A percentile compares a stretch with the other conserved stretches of the same genome.
These are phyloP conservation scores for Sherardia arvensis DNA, from an alignment of 257 asterid genomes.

Conservation along the genomic window DNA sequence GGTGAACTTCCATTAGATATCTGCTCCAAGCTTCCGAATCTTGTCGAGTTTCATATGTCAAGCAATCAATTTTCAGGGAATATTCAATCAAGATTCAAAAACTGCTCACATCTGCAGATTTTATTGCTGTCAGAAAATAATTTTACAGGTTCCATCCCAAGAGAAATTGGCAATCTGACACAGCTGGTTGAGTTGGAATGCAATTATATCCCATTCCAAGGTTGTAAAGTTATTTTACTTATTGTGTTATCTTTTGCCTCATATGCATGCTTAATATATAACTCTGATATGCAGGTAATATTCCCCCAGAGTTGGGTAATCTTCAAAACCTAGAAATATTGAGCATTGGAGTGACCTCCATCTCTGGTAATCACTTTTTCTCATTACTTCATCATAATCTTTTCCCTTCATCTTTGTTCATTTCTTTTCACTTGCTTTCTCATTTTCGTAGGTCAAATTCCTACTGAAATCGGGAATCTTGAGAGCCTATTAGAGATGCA, in stretches of 20 bases:
- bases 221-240: background rate
- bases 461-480: constrained; percentile 4
- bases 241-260: too few species aligned
- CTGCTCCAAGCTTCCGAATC: constrained; percentile 11
- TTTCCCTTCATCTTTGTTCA: background rate
- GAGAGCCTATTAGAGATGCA: background rate
- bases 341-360: too few species aligned
- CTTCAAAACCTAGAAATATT: too few species aligned
- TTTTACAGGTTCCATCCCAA: background rate
- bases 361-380: too few species aligned
- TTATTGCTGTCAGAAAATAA: too few species aligned
- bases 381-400: too few species aligned
- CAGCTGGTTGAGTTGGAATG: background rate
- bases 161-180: constrained; percentile 5
- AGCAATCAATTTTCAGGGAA: constrained; percentile 4
- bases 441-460: background rate
- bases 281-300: too few species aligned
- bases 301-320: too few species aligned
- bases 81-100: constrained; percentile 14
- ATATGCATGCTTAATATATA: too few species aligned
- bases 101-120: constrained; percentile 10
- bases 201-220: background rate
- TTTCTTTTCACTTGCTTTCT: too few species aligned
- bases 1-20: constrained; percentile 15
- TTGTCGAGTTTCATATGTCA: background rate